Evolutionary conservation across 2,329 filamentous ascomycete species (phyloP).

Genomic region (Tricladium varicosporioides): DNA sequence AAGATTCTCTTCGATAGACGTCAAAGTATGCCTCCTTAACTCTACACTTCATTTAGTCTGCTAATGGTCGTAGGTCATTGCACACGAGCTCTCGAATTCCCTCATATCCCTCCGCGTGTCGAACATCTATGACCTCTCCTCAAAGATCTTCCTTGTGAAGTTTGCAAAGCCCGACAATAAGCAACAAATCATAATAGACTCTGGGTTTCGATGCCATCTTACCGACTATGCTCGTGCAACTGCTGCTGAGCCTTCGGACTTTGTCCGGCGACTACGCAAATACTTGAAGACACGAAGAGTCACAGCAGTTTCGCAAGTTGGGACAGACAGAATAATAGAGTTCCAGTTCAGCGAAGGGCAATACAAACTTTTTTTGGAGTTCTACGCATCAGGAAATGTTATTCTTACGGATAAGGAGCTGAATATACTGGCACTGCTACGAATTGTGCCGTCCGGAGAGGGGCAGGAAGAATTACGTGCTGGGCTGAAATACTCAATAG

Average conservation of each 20-base stretch:
- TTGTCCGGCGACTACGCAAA: slow-evolving; percentile 83
- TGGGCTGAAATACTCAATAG: slow-evolving; percentile 75
- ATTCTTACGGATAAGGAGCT: slow-evolving; percentile 84
- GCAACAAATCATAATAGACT: slow-evolving; percentile 89
- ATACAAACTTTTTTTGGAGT: slow-evolving; percentile 87
- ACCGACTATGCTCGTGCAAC: slow-evolving; percentile 88
- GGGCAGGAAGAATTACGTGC: slow-evolving; percentile 81
- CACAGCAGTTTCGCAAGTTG: slow-evolving; percentile 78
- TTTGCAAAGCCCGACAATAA: slow-evolving; percentile 87
- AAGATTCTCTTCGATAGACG: slow-evolving; percentile 75
- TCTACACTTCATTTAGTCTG: background rate
- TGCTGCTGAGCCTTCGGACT: slow-evolving; percentile 77
- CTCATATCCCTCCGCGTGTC: slow-evolving; percentile 78
- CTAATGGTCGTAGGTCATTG: slow-evolving; percentile 67
- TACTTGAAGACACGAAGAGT: slow-evolving; percentile 82
- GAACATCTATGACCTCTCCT: slow-evolving; percentile 95
- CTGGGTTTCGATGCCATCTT: slow-evolving; percentile 92
- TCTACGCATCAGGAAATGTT: slow-evolving; percentile 94
- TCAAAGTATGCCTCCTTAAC: slow-evolving; percentile 50
- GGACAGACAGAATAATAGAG: slow-evolving; percentile 90
- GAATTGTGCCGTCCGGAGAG: slow-evolving; percentile 76
- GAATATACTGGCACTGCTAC: slow-evolving; percentile 76
- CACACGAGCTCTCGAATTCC: slow-evolving; percentile 80
- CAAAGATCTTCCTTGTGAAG: slow-evolving; percentile 92
- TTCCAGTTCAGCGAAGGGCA: slow-evolving; percentile 89